Evolutionary conservation across 768 basidiomycete genomes (phyloP).

Genomic region (Tubosaeta sp.): DNA sequence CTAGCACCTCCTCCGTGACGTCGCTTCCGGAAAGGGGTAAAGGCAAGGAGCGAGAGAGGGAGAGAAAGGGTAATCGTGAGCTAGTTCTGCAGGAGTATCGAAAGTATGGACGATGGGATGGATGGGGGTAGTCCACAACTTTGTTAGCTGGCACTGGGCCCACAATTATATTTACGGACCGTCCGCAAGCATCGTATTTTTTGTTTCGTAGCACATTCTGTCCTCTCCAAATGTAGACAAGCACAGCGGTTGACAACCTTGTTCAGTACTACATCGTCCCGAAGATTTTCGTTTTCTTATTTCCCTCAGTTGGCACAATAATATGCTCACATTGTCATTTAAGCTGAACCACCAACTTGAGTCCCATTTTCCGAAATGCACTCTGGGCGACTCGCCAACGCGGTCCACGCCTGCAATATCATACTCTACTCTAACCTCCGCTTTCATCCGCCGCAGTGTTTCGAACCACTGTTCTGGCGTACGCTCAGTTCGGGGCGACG

Average conservation of each 20-base stretch:
- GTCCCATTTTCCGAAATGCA: neutral
- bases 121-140: conserved; percentile 60
- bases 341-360: conserved; percentile 39
- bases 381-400: conserved; percentile 51
- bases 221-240: too few species aligned
- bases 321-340: conserved; percentile 65
- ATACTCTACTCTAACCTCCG: conserved; percentile 65
- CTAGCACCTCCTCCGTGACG: conserved; percentile 51
- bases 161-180: too few species aligned
- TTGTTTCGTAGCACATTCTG: too few species aligned
- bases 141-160: too few species aligned
- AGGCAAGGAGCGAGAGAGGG: conserved; percentile 52
- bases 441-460: conserved; percentile 77
- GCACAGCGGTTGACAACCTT: too few species aligned
- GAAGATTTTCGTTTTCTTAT: too few species aligned
- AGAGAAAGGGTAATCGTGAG: conserved; percentile 55
- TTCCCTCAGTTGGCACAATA: conserved; percentile 56
- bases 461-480: conserved; percentile 89
- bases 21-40: conserved; percentile 50
- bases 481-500: conserved; percentile 80
- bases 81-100: conserved; percentile 74
- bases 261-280: too few species aligned
- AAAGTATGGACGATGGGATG: conserved; percentile 85
- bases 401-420: conserved; percentile 59
- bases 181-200: too few species aligned